Base-by-base conservation (phyloP, 139 green algal genomes). In the Chlamydomonas incerta region DNA sequence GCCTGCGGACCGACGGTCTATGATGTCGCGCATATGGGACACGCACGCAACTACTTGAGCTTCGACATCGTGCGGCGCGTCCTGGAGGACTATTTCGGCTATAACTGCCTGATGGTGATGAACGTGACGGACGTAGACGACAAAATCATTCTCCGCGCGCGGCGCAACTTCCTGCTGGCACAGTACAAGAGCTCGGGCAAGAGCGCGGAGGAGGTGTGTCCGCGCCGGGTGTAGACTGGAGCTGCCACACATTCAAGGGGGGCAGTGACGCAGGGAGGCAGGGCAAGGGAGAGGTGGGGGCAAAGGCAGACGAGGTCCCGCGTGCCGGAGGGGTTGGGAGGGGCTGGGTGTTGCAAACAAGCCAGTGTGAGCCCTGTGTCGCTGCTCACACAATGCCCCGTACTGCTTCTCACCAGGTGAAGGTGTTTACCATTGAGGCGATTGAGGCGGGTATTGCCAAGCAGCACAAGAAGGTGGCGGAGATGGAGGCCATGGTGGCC, bases 71-170 rank as follows among this genome's bases (percentile, higher is more conserved):
- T 99, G 34, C 91, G 98, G 26, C 93, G 98, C 3, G 93, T 99
- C 0, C 93, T 99, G 77, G 96, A 99, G 83, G 97, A 99, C 88
- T 99, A 99, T 87, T 99, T 99, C 65, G 93, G 95, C 0, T 99
- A 98, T 92, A 94, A 97, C 69, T 85, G 96, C 29, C 89, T 95
- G 41, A 98, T 96, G 74, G 94, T 98, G 31, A 99, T 99, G 98
- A 99, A 99, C 89, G 95, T 99, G n/a, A 99, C 98, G 3, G 98
- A 99, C 86, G 96, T 99, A 57, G 98, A 99, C 83, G 98, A 99
- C 92, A 99, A 99, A 90, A 99, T 99, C 91, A 99, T 99, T 52
- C 81, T 96, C 11, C 86, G 96, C 5, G 98, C 98, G 15, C 90
- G 97, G 10, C 87, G 95, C 5, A 98, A 98, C 80, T 88, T 98